Percentiles rank a stretch among this genome's conserved stretches.
Conservation (phyloP, 2,329 filamentous ascomycete species). For the Coccinonectria pachysandricola region DNA sequence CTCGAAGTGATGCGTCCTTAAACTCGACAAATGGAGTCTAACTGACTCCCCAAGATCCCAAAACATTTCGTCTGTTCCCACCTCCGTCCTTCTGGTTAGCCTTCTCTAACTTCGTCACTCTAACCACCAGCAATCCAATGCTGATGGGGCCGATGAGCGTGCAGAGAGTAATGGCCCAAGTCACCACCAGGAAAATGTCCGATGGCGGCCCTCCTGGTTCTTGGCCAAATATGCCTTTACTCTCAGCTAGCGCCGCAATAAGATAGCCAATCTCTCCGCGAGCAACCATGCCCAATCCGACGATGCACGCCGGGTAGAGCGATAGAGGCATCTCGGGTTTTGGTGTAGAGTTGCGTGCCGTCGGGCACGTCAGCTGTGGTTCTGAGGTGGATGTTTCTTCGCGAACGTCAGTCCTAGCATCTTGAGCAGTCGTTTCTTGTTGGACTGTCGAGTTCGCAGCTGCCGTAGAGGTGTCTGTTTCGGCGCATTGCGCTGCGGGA, state of each 20-base stretch:
- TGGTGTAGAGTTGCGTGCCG: conserved; percentile 4
- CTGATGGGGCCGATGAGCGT: conserved; percentile 40
- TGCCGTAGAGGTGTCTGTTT: neutral
- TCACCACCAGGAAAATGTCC: conserved; percentile 40
- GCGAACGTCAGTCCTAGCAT: neutral
- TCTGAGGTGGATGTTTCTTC: neutral
- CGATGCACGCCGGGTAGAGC: conserved; percentile 55
- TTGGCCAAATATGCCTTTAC: conserved; percentile 30
- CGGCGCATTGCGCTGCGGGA: neutral
- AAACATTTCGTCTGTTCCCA: conserved; percentile 8
- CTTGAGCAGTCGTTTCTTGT: neutral
- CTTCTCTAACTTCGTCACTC: conserved; percentile 24
- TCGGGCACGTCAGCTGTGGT: neutral
- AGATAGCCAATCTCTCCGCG: conserved; percentile 74
- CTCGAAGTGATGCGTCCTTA: no score
- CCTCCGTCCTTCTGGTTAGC: conserved; percentile 4
- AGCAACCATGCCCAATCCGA: conserved; percentile 60
- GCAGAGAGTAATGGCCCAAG: conserved; percentile 46
- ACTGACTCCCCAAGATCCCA: conserved; percentile 16
- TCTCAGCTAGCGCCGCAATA: conserved; percentile 59
- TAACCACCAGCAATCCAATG: conserved; percentile 35
- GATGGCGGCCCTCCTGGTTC: conserved; percentile 13
- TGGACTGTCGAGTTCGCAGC: neutral
- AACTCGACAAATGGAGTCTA: no score
- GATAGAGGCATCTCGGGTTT: conserved; percentile 42